These are phyloP conservation scores for Malus sylvestris DNA, from an alignment of 306 rosid genomes.

Conservation along the genomic window DNA sequence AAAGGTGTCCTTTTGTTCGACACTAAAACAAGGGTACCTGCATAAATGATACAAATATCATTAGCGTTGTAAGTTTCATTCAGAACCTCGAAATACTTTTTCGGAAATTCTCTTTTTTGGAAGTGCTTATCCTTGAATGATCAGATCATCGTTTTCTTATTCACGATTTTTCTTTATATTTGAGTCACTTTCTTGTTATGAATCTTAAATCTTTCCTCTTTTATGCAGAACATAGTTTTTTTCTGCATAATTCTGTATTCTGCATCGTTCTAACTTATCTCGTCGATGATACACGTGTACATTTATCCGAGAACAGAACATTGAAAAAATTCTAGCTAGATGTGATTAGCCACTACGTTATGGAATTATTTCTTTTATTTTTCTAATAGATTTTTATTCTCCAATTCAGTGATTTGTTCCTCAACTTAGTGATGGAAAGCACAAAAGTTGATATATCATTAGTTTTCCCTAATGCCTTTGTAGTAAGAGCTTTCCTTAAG, in stretches of 20 bases:
- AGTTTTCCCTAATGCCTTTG: constrained; percentile 21
- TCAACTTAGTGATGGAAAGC: constrained; percentile 15
- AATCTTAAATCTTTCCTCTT: background rate
- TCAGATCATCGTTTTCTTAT: background rate
- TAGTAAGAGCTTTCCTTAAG: constrained; percentile 32
- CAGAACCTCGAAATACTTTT: background rate
- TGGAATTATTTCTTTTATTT: constrained; percentile 21
- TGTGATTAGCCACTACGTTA: constrained; percentile 33
- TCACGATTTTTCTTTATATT: too few species aligned
- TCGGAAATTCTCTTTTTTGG: background rate
- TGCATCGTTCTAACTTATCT: background rate
- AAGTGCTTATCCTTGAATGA: background rate
- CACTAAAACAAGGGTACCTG: background rate
- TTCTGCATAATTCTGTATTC: background rate
- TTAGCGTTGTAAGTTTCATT: background rate
- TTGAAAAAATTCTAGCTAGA: background rate
- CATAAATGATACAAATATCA: background rate
- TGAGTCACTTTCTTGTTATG: background rate
- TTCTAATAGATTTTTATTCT: constrained; percentile 19
- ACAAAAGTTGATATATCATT: constrained; percentile 5
- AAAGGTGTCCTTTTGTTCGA: constrained; percentile 7
- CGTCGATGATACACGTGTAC: background rate
- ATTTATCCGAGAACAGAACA: background rate
- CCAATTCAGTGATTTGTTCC: constrained; percentile 19
- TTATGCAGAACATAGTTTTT: background rate